These are phyloP conservation scores for Rosa multiflora DNA, from an alignment of 306 rosid species.

Conservation along the genomic window DNA sequence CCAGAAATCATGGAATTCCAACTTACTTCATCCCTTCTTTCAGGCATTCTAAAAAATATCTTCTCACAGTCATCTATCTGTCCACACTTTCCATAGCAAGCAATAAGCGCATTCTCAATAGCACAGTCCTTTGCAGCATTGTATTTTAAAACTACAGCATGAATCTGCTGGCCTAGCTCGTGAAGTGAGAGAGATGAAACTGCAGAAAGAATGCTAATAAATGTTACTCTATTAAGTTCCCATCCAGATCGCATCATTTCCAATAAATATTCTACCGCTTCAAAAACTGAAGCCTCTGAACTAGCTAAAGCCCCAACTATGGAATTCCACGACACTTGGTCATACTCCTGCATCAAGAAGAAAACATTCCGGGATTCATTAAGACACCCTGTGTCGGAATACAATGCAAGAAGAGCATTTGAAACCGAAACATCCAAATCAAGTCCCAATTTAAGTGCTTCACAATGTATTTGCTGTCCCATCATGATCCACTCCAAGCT, in stretches of 20 bases:
- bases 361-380: slow-evolving; percentile 60
- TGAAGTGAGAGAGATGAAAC: slow-evolving; percentile 63
- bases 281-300: slow-evolving; percentile 51
- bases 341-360: slow-evolving; percentile 69
- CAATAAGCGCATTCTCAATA: slow-evolving; percentile 76
- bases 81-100: slow-evolving; percentile 79
- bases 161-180: slow-evolving; percentile 65
- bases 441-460: slow-evolving; percentile 77
- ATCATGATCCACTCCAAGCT: slow-evolving; percentile 71
- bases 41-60: slow-evolving; percentile 68
- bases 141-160: slow-evolving; percentile 58
- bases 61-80: slow-evolving; percentile 63
- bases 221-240: slow-evolving; percentile 68
- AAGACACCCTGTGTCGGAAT: slow-evolving; percentile 62
- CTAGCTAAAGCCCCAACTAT: slow-evolving; percentile 69
- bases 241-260: slow-evolving; percentile 78
- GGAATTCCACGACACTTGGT: slow-evolving; percentile 87
- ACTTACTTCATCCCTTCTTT: slow-evolving; percentile 76
- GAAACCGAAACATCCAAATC: slow-evolving; percentile 87
- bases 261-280: slow-evolving; percentile 58
- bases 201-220: slow-evolving; percentile 66
- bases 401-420: slow-evolving; percentile 76
- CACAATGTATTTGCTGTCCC: slow-evolving; percentile 72
- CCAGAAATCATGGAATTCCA: slow-evolving; percentile 97
- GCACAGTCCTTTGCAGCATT: slow-evolving; percentile 48